Evolutionary conservation across 108 stramenopile species (phyloP).

Genomic region (Cyclotella baltica): DNA sequence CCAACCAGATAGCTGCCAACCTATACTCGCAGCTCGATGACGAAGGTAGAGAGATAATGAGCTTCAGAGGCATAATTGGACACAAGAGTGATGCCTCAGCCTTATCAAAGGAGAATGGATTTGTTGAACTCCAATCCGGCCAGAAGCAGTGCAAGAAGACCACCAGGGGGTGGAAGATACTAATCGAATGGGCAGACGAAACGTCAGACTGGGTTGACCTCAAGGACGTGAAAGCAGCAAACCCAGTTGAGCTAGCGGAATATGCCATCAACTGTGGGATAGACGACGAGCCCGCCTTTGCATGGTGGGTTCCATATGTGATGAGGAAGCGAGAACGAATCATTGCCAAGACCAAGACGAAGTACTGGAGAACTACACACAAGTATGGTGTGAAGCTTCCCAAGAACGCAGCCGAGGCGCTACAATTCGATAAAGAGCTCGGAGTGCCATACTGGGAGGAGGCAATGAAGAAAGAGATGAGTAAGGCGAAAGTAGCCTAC

Average conservation of each 20-base stretch:
- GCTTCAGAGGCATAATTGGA: too few relatives aligned
- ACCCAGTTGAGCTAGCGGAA: too few relatives aligned
- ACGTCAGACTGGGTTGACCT: too few relatives aligned
- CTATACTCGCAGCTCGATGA: too few relatives aligned
- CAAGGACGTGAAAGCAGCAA: too few relatives aligned
- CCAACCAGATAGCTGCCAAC: too few relatives aligned
- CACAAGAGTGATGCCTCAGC: too few relatives aligned
- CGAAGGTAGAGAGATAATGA: too few relatives aligned
- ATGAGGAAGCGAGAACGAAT: slow-evolving; percentile 36
- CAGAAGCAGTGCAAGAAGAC: too few relatives aligned
- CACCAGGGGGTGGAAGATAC: slow-evolving; percentile 33
- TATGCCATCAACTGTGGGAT: too few relatives aligned
- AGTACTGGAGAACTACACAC: slow-evolving; percentile 44
- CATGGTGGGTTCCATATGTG: slow-evolving; percentile 54
- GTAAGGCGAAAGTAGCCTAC: slow-evolving; percentile 16
- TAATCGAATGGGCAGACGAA: slow-evolving; percentile 48
- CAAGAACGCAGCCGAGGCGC: slow-evolving; percentile 17
- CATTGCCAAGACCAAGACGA: slow-evolving; percentile 27
- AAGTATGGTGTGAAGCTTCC: slow-evolving; percentile 56
- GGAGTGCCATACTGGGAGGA: slow-evolving; percentile 12
- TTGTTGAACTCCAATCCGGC: too few relatives aligned
- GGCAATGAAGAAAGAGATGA: slow-evolving; percentile 33
- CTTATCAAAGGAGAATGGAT: too few relatives aligned
- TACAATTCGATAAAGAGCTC: slow-evolving; percentile 6
- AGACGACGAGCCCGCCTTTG: slow-evolving; percentile 55